Evolutionary conservation across 345 rosid genomes (phyloP).

Genomic region (Citrus reticulata): DNA sequence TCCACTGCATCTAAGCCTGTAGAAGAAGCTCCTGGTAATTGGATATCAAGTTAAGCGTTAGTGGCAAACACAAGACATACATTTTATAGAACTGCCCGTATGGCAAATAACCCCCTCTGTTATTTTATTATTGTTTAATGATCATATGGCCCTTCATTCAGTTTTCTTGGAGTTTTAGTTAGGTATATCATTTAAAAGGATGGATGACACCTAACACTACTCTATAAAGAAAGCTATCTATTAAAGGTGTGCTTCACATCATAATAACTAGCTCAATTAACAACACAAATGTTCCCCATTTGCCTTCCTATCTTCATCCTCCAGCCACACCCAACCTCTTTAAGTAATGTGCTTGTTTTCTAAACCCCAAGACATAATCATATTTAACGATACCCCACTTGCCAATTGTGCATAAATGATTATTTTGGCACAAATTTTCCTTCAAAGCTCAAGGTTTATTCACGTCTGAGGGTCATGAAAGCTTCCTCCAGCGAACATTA

Average conservation of each 20-base stretch:
- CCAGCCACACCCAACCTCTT: constrained; percentile 34
- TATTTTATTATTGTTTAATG: too few species aligned
- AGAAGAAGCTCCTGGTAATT: not conserved
- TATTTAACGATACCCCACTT: constrained; percentile 37
- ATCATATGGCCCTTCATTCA: not conserved
- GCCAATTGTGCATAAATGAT: constrained; percentile 31
- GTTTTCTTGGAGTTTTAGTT: not conserved
- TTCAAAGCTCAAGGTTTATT: constrained; percentile 11
- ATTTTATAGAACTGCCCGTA: not conserved
- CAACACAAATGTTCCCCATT: constrained; percentile 36
- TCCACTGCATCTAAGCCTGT: constrained; percentile 12
- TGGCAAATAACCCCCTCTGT: not conserved
- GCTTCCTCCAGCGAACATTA: constrained; percentile 19
- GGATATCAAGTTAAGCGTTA: not conserved
- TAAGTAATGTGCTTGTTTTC: not conserved
- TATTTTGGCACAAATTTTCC: constrained; percentile 19
- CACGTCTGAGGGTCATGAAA: constrained; percentile 23
- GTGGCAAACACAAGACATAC: constrained; percentile 11
- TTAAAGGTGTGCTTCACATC: constrained; percentile 31
- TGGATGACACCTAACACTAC: constrained; percentile 31
- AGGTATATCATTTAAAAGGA: not conserved
- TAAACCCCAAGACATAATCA: constrained; percentile 47
- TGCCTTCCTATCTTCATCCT: constrained; percentile 28
- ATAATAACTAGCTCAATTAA: constrained; percentile 33
- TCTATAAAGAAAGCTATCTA: constrained; percentile 8